Percentiles rank a stretch among this genome's conserved stretches.
These are phyloP conservation scores for Annona cherimola DNA, from an alignment of 164 flowering plant species.

Conservation along the genomic window DNA sequence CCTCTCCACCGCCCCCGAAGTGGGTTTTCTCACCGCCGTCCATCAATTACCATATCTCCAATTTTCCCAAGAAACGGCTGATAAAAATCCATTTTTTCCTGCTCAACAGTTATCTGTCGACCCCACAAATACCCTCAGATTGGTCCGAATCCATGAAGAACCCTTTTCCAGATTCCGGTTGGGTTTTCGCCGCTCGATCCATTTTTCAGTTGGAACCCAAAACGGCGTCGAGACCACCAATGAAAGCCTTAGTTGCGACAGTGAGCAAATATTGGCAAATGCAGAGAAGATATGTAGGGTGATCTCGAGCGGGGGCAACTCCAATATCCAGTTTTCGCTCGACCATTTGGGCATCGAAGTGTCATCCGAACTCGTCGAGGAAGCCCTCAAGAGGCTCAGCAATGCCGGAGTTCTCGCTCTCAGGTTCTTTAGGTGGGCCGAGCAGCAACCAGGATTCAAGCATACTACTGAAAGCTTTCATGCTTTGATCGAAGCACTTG, in stretches of 20 bases:
- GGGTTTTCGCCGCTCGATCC: constrained; percentile 18
- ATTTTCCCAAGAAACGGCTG: not conserved
- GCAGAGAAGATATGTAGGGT: constrained; percentile 44
- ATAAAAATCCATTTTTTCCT: not conserved
- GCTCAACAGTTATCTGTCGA: not conserved
- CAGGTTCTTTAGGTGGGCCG: constrained; percentile 27
- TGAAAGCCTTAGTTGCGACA: constrained; percentile 3
- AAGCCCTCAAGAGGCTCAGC: constrained; percentile 49
- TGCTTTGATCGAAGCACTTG: constrained; percentile 62
- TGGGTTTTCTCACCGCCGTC: constrained; percentile 2
- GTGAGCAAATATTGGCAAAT: constrained; percentile 16
- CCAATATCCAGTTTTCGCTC: constrained; percentile 30
- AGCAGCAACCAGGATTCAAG: constrained; percentile 48
- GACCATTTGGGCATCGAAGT: constrained; percentile 25
- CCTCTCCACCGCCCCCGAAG: not conserved
- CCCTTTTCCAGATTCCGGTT: not conserved
- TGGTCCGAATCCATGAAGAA: not conserved
- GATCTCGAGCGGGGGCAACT: constrained; percentile 23
- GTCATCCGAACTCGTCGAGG: constrained; percentile 42
- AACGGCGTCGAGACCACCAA: not conserved
- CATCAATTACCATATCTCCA: not conserved
- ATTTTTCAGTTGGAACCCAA: constrained; percentile 14
- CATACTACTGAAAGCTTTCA: constrained; percentile 51
- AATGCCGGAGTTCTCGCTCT: constrained; percentile 23
- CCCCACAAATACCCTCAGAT: not conserved